Base-by-base conservation (phyloP, 1,284 basidiomycete genomes). In the Volvariella surrecta region DNA sequence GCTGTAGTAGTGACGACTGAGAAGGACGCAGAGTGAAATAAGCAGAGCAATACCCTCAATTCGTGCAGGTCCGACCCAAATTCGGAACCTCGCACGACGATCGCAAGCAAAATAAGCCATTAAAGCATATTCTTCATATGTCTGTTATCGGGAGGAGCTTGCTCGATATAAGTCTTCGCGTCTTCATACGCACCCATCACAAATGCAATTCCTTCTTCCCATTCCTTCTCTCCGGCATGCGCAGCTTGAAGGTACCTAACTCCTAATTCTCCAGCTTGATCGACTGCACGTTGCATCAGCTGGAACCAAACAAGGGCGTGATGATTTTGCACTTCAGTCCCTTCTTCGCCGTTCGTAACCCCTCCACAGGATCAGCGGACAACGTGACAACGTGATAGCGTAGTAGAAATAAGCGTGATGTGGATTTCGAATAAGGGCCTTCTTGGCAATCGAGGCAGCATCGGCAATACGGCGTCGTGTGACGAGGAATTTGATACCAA, bases 151-250 rank as follows among this genome's bases (percentile, higher is more conserved):
- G 80, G 79, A 0, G 79, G 76, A 0, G 76, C 76, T 38, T 72
- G 58, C 0, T 62, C 57, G 1, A 78, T 62, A 53, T 73, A 82
- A 6, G 60, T 59, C 50, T 73, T 74, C 10, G 78, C 67, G 50
- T 82, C 79, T 28, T 82, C 76, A 48, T 70, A 55, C 1, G 79
- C 75, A 37, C 65, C 68, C 50, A 56, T 70, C 43, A 81, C 52
- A 50, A 78, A 76, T 1, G 76, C 76, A 31, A 76, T 66, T 0
- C 76, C 80, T 50, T 79, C 72, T 15, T 74, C 68, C 67, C 72
- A 74, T 42, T 69, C 70, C 32, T 56, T 52, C 18, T 70, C 68
- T 0, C 65, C 71, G 3, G 53, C 53, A 13, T 49, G 42, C 1
- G 61, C 62, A 3, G 65, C 61, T 45, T 73, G 68, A 28, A 82